Percentiles rank a stretch among this genome's conserved stretches.
These are phyloP conservation scores for Phytopythium cucurbitacearum DNA, from an alignment of 352 stramenopile genomes.

Conservation along the genomic window DNA sequence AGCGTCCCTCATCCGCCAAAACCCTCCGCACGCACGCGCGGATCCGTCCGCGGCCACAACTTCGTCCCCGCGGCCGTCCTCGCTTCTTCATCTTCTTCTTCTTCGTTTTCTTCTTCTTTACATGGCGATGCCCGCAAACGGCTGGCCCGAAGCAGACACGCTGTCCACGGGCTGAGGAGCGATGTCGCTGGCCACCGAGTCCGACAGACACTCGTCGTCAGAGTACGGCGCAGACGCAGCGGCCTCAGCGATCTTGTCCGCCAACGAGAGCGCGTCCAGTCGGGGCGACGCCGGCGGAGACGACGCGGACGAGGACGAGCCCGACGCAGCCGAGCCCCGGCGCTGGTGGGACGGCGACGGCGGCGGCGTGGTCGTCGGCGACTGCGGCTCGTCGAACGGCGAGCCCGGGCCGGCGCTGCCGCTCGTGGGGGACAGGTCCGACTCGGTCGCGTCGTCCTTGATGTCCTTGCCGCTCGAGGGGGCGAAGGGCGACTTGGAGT, in stretches of 20 bases:
- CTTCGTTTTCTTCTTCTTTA: conserved; percentile 26
- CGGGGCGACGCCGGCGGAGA: conserved; percentile 39
- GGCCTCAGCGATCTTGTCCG: conserved; percentile 21
- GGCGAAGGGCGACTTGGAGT: conserved; percentile 78
- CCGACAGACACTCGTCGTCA: conserved; percentile 61
- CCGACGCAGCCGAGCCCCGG: conserved; percentile 35
- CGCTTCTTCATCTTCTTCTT: conserved; percentile 9
- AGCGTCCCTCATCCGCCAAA: background rate
- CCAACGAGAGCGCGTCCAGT: conserved; percentile 39
- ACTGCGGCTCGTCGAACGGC: conserved; percentile 8
- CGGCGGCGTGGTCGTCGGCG: conserved; percentile 30
- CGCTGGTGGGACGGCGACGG: conserved; percentile 37
- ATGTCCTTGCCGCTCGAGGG: conserved; percentile 27
- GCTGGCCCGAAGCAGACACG: conserved; percentile 42
- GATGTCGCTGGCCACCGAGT: conserved; percentile 81
- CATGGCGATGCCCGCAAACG: conserved; percentile 69
- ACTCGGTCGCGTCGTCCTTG: conserved; percentile 66
- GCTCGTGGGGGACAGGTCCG: conserved; percentile 47
- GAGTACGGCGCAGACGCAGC: conserved; percentile 29
- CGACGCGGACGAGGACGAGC: conserved; percentile 32
- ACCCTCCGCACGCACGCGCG: too few species aligned
- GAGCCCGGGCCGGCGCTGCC: conserved; percentile 25
- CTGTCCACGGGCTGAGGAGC: conserved; percentile 59
- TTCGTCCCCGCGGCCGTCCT: too few species aligned
- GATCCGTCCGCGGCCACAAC: too few species aligned